phyloP scores from a whole-genome alignment of 2,329 filamentous ascomycete genomes.

The Stagonosporopsis vannaccii region DNA sequence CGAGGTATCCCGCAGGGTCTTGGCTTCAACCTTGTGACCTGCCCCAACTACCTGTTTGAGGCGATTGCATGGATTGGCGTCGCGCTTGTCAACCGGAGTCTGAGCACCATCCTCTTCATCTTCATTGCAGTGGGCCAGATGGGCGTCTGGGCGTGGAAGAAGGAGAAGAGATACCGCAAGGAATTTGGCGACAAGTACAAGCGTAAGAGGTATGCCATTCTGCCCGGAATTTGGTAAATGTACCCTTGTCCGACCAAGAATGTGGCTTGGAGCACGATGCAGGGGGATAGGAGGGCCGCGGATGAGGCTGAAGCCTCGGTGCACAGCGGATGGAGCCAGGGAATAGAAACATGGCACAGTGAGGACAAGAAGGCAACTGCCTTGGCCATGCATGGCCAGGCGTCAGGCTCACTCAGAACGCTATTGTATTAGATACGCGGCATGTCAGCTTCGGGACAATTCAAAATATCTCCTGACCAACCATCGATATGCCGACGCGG shows the following conservation, averaged over 20 bases:
- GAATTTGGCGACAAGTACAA: slow-evolving; percentile 95
- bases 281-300: neutral
- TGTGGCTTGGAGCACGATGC: slow-evolving; percentile 9
- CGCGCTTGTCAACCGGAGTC: slow-evolving; percentile 79
- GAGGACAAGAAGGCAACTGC: neutral
- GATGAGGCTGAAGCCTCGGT: slow-evolving; percentile 4
- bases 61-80: slow-evolving; percentile 85
- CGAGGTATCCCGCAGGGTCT: slow-evolving; percentile 86
- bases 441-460: slow-evolving; percentile 9
- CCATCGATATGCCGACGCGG: neutral
- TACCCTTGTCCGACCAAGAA: slow-evolving; percentile 4
- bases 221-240: slow-evolving; percentile 75
- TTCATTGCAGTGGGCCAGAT: slow-evolving; percentile 78
- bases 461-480: slow-evolving; percentile 9
- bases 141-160: slow-evolving; percentile 86
- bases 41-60: slow-evolving; percentile 98
- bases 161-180: slow-evolving; percentile 87
- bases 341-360: neutral
- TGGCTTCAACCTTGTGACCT: slow-evolving; percentile 86
- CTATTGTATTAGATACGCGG: neutral
- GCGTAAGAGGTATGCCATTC: slow-evolving; percentile 86
- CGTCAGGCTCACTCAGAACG: slow-evolving; percentile 2
- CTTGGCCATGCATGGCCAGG: slow-evolving; percentile 3
- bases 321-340: slow-evolving; percentile 1
- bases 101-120: slow-evolving; percentile 79